Base-by-base conservation (phyloP, 192 early-diverging fungal genomes). In the Coemansia furcata region DNA sequence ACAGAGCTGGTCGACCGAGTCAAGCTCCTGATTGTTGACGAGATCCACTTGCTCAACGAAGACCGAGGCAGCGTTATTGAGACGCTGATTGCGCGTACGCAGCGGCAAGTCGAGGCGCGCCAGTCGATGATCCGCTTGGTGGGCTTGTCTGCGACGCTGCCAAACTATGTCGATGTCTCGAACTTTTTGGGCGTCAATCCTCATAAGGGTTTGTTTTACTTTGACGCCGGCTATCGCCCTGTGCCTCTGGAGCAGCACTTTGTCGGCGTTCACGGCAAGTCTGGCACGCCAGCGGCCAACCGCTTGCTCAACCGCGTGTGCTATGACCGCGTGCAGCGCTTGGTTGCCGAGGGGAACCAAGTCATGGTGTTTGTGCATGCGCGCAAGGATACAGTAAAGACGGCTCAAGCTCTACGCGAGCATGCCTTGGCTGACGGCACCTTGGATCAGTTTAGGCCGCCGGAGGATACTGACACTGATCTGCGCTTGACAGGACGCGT, bases 321-420 rank as follows among this genome's bases (percentile, higher is more conserved):
- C 77, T 99, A 95, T 76, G 91, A 95, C 32, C 93, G 94, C 63
- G 89, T 89, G 23, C 72, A 76, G 23, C 82, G 85, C 19, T 77
- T 93, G 12, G 89, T 99, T 40, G 84, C 87, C 0, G 87, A 91
- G 29, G 94, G 92, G 0, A 90, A 95, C 77, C 98, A 99, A 77
- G 96, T 99, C 29, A 98, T 99, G 96, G 94, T 99, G 6, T 99
- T 99, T 88, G 98, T 99, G 37, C 96, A 99, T 68, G 87, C 98
- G 5, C 90, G 96, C 46, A 98, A 98, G 72, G 98, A 98, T 60
- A 98, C 98, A 6, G 96, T 95, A n/a, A 93, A 92, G 66, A 97
- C 95, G 0, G 95, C 96, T 3, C 85, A 90, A 77, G 87, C 86
- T 62, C 65, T 99, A 19, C 78, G 87, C 19, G 89, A 93, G 47